A percentile compares a stretch with the other conserved stretches of the same genome.
phyloP scores from a whole-genome alignment of 306 rosid species.

The Begonia masoniana region DNA sequence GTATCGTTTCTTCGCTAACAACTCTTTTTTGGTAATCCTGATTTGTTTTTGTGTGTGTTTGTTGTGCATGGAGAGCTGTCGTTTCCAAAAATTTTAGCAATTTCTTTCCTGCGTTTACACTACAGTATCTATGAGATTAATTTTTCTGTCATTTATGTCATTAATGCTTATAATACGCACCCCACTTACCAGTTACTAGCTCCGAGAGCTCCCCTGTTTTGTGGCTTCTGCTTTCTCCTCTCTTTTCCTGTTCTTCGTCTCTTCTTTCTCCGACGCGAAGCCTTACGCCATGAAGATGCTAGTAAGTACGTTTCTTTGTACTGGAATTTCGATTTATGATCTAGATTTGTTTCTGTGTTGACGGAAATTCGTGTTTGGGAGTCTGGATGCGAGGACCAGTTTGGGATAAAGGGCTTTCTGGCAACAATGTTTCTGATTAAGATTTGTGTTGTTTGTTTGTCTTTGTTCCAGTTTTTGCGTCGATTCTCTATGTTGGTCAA shows the following conservation, averaged over 20 bases:
- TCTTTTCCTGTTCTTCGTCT: constrained; percentile 10
- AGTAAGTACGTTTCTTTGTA: constrained; percentile 84
- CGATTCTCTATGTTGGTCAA: too few species aligned
- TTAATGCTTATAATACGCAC: constrained; percentile 46
- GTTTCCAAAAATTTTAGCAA: constrained; percentile 13
- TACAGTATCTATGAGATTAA: constrained; percentile 24
- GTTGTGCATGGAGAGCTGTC: constrained; percentile 34
- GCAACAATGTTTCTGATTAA: too few species aligned
- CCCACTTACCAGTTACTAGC: constrained; percentile 14
- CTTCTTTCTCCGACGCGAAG: constrained; percentile 34
- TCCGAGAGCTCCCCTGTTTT: constrained; percentile 17
- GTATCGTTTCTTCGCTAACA: constrained; percentile 3
- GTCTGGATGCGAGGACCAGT: too few species aligned
- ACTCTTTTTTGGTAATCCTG: not conserved
- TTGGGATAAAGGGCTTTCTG: too few species aligned
- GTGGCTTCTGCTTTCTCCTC: constrained; percentile 13
- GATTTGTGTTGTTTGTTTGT: too few species aligned
- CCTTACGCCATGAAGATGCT: constrained; percentile 80
- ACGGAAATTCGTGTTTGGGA: too few species aligned
- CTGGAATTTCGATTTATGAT: constrained; percentile 2
- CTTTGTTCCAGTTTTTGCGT: too few species aligned
- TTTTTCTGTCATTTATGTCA: constrained; percentile 49
- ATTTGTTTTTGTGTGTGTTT: not conserved
- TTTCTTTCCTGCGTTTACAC: constrained; percentile 7
- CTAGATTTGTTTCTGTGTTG: too few species aligned